A percentile compares a stretch with the other conserved stretches of the same genome.
Evolutionary conservation across 352 stramenopile genomes (phyloP).

Genomic region (Discostella stelligera): DNA sequence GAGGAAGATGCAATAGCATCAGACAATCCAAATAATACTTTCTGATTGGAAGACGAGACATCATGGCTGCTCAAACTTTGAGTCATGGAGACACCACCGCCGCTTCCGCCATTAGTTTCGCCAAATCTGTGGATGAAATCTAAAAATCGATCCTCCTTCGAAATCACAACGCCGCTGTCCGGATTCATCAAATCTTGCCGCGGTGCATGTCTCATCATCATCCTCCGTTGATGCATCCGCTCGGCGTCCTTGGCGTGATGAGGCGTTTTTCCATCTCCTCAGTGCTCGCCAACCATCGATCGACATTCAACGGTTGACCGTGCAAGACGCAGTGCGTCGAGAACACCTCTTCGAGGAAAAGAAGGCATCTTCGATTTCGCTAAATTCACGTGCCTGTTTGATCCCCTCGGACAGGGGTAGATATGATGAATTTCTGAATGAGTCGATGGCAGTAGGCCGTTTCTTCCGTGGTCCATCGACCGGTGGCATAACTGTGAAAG

Average conservation of each 20-base stretch:
- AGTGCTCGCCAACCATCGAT: slow-evolving; percentile 70
- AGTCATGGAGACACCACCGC: neutral
- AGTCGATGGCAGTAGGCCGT: slow-evolving; percentile 74
- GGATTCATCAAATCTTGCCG: slow-evolving; percentile 61
- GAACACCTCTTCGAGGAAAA: slow-evolving; percentile 72
- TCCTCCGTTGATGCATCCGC: slow-evolving; percentile 60
- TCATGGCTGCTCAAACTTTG: too few relatives aligned
- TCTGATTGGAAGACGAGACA: neutral
- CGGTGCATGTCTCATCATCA: slow-evolving; percentile 75
- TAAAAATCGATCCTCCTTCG: slow-evolving; percentile 16
- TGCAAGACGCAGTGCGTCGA: slow-evolving; percentile 66
- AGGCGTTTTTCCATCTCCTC: slow-evolving; percentile 75
- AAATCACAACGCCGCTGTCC: slow-evolving; percentile 73
- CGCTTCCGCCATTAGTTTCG: neutral
- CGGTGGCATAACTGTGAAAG: slow-evolving; percentile 39
- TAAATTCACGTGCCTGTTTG: slow-evolving; percentile 71
- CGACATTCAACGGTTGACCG: slow-evolving; percentile 68
- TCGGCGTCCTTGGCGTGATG: slow-evolving; percentile 65
- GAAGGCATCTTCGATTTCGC: slow-evolving; percentile 62
- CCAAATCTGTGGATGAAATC: too few relatives aligned
- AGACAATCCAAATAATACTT: slow-evolving; percentile 2
- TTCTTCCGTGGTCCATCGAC: slow-evolving; percentile 77
- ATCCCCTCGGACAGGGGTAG: slow-evolving; percentile 68
- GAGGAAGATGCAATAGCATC: slow-evolving; percentile 19
- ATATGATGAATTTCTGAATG: slow-evolving; percentile 66